Evolutionary conservation across 345 rosid genomes (phyloP).

Genomic region (Kandelia obovata): DNA sequence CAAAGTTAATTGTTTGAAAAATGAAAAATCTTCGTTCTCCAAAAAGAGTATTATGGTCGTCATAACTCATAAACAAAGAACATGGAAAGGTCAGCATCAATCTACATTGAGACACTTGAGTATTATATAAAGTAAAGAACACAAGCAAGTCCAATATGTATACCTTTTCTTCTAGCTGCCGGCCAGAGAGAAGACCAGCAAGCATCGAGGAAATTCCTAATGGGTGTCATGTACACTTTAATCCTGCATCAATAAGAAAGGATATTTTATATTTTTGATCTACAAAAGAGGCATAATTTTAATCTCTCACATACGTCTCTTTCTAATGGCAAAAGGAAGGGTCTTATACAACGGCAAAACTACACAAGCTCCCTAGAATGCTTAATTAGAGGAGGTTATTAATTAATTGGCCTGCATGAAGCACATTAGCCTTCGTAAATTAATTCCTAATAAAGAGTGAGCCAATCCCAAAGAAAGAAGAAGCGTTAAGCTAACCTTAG

Average conservation of each 20-base stretch:
- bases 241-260: not conserved
- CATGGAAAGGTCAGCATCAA: not conserved
- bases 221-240: not conserved
- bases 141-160: conserved; percentile 5
- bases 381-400: not conserved
- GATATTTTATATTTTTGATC: not conserved
- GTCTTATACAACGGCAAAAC: not conserved
- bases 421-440: not conserved
- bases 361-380: not conserved
- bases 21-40: no score
- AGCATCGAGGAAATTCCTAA: conserved; percentile 18
- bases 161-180: conserved; percentile 12
- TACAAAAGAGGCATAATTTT: not conserved
- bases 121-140: conserved; percentile 18
- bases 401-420: not conserved
- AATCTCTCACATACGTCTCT: conserved; percentile 23
- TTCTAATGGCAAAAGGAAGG: not conserved
- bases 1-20: no score
- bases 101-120: not conserved
- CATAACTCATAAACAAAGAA: no score
- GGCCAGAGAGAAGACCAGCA: conserved; percentile 8
- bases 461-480: no score
- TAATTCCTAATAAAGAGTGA: no score
- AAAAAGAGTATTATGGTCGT: no score
- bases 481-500: no score